These are phyloP conservation scores for Galerina marginata DNA, from an alignment of 768 basidiomycete species.

Conservation along the genomic window DNA sequence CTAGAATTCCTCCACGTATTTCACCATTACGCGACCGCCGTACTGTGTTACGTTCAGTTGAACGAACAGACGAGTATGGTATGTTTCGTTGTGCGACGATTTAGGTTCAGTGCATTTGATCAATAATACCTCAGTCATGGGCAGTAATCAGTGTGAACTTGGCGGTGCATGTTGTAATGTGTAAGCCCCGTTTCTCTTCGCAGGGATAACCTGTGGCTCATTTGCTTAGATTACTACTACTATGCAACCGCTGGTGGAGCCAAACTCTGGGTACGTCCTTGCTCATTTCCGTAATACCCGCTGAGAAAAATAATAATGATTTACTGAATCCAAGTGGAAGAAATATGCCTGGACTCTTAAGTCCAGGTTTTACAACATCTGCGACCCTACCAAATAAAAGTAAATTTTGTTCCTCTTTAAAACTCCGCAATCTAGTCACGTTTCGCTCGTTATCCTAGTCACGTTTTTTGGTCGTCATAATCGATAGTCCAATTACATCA, in stretches of 20 bases:
- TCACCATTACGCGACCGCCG: constrained; percentile 97
- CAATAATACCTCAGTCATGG: constrained; percentile 74
- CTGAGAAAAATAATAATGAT: neutral
- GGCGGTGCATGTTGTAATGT: constrained; percentile 96
- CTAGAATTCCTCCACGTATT: constrained; percentile 97
- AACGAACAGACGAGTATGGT: constrained; percentile 95
- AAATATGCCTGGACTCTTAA: too few species aligned
- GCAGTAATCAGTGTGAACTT: constrained; percentile 92
- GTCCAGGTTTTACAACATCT: too few species aligned
- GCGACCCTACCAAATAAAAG: too few species aligned
- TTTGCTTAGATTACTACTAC: constrained; percentile 90
- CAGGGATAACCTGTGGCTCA: neutral
- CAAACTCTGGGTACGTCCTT: constrained; percentile 82
- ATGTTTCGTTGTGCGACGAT: constrained; percentile 33
- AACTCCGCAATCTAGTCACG: too few species aligned
- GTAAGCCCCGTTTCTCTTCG: constrained; percentile 49
- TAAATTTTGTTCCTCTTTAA: too few species aligned
- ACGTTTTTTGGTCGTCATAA: too few species aligned
- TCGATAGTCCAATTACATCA: too few species aligned
- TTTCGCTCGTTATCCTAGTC: too few species aligned
- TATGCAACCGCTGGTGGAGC: constrained; percentile 97
- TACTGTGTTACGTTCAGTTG: constrained; percentile 93
- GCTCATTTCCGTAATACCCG: neutral
- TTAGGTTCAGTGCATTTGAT: neutral
- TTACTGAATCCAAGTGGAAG: constrained; percentile 80